Base-by-base conservation (phyloP, 2,329 filamentous ascomycete species). In the Penicillium oxalicum region DNA sequence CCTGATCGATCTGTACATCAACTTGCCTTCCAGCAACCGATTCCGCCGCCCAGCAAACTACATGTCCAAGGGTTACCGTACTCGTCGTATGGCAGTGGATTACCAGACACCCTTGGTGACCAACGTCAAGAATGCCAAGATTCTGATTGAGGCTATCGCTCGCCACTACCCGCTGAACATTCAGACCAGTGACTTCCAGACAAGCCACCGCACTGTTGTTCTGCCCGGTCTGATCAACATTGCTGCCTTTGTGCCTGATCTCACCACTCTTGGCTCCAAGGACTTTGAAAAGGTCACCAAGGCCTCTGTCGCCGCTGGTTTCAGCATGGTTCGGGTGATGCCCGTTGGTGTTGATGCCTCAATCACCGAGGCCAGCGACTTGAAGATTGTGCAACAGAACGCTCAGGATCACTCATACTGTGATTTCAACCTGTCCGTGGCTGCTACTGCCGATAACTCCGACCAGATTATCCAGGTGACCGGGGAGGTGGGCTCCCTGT, bases 71-170 rank as follows among this genome's bases (percentile, higher is more conserved):
- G 93, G 93, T 52, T 98, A 98, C 74, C 86, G 88, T 65, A 97
- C 93, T 48, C 84, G 93, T 69, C 85, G 93, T 70, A 96, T 98
- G 91, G 93, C 93, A 33, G 93, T 98, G 37, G 93, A 96, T 72
- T 88, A 96, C 74, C 91, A 97, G 74, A 95, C 93, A 47, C 93
- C 93, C 50, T 77, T 98, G 52, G 91, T 98, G 13, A 98, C 93
- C 47, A 98, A 98, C 63, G 93, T 98, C 70, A 98, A 98, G 81
- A 97, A 96, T 66, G 93, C 93, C 51, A 98, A 97, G 79, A 88
- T 98, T 51, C 74, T 98, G 44, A 86, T 98, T 45, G 93, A 98
- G 74, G 93, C 91, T 24, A 88, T 98, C 56, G 84, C 90, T 48
- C 84, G 91, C 50, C 86, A 94, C 68, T 95, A 89, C 65, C 84